phyloP scores from a whole-genome alignment of 768 basidiomycete genomes.

The Hydnomerulius pinastri region DNA sequence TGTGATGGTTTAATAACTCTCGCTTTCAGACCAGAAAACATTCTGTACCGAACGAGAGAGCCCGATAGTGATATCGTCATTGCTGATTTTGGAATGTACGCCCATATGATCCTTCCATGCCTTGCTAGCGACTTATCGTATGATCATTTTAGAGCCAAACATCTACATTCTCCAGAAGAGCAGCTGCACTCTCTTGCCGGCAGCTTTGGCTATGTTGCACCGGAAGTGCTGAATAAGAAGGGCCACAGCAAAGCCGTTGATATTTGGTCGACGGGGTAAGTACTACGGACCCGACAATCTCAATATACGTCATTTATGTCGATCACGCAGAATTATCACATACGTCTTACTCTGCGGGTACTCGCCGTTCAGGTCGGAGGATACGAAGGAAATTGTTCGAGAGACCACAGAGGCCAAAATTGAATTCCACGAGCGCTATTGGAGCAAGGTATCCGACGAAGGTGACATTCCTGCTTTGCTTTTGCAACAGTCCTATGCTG shows the following conservation, averaged over 20 bases:
- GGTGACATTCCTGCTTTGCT: constrained; percentile 43
- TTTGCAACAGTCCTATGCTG: not conserved
- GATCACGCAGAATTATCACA: constrained; percentile 72
- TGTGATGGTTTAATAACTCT: not conserved
- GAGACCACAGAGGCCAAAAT: constrained; percentile 87
- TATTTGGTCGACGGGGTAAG: constrained; percentile 89
- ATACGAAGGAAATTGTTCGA: constrained; percentile 68
- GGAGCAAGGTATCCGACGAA: constrained; percentile 83
- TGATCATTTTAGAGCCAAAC: constrained; percentile 66
- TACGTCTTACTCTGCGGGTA: constrained; percentile 96
- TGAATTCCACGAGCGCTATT: constrained; percentile 92
- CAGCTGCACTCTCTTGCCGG: constrained; percentile 74
- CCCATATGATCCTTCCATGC: constrained; percentile 7
- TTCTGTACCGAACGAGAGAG: constrained; percentile 82
- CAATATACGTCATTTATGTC: constrained; percentile 1
- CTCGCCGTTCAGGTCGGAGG: constrained; percentile 88
- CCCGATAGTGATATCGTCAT: constrained; percentile 87
- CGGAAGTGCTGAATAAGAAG: constrained; percentile 77
- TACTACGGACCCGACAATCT: constrained; percentile 1
- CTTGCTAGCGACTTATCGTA: not conserved
- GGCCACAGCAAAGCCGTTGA: constrained; percentile 94
- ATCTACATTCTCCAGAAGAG: constrained; percentile 70
- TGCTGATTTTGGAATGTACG: constrained; percentile 95
- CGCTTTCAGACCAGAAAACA: constrained; percentile 82
- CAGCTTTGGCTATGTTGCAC: constrained; percentile 89